Conservation (phyloP, 2,329 filamentous ascomycete species). For the Fusarium compactum region DNA sequence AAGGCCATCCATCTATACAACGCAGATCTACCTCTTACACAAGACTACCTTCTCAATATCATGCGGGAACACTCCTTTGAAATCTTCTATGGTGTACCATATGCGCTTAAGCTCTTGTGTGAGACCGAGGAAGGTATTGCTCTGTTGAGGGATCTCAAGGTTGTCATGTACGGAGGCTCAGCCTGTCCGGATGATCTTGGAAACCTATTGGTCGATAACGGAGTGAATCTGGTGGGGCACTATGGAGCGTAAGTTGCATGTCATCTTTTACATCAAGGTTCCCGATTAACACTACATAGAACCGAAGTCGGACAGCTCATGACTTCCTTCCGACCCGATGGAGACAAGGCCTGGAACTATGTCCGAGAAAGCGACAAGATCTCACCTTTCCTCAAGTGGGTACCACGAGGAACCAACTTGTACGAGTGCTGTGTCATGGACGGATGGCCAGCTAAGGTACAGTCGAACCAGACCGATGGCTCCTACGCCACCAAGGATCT, state of each 20-base stretch:
- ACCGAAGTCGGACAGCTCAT: constrained; percentile 47
- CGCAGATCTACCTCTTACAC: constrained; percentile 65
- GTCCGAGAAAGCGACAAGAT: constrained; percentile 48
- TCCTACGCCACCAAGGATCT: constrained; percentile 59
- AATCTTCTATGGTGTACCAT: constrained; percentile 71
- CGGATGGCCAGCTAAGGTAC: constrained; percentile 54
- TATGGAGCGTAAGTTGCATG: constrained; percentile 62
- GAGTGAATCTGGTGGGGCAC: constrained; percentile 66
- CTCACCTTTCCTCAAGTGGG: constrained; percentile 23
- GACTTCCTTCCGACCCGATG: constrained; percentile 40
- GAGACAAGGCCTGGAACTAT: constrained; percentile 46
- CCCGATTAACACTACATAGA: background rate
- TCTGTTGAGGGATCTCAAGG: constrained; percentile 58
- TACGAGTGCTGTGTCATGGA: constrained; percentile 54
- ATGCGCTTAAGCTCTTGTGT: constrained; percentile 70
- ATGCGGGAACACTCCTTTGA: constrained; percentile 56
- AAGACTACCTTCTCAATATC: constrained; percentile 57
- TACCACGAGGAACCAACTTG: constrained; percentile 40
- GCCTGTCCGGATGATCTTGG: constrained; percentile 70
- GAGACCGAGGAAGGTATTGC: constrained; percentile 67
- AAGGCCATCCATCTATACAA: constrained; percentile 66
- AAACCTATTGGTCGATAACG: constrained; percentile 62
- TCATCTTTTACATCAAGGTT: constrained; percentile 9
- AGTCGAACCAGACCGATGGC: constrained; percentile 47
- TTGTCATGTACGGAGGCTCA: constrained; percentile 69